phyloP scores from a whole-genome alignment of 768 basidiomycete species.

The Boletus subcaerulescens region DNA sequence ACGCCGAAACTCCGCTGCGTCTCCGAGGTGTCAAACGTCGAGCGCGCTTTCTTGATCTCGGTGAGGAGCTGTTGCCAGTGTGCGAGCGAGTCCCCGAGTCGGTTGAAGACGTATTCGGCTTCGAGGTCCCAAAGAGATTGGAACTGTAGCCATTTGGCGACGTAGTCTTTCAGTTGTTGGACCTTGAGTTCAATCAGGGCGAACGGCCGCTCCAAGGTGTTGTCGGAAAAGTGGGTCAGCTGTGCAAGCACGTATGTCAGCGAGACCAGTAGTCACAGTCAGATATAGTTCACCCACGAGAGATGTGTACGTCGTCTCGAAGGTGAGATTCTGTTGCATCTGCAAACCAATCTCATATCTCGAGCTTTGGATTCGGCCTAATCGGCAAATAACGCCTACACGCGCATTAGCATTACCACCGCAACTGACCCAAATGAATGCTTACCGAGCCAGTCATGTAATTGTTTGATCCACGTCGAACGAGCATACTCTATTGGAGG shows the following conservation, averaged over 20 bases:
- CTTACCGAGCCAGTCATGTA: conserved; percentile 87
- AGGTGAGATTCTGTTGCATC: conserved; percentile 64
- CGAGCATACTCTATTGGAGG: conserved; percentile 96
- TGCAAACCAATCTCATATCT: conserved; percentile 96
- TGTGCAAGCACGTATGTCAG: conserved; percentile 29
- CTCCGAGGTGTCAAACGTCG: conserved; percentile 96
- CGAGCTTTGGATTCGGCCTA: conserved; percentile 88
- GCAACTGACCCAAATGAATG: not conserved
- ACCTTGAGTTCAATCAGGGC: conserved; percentile 84
- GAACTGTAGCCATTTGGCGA: conserved; percentile 98
- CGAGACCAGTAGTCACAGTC: not conserved
- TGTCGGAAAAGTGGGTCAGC: conserved; percentile 73
- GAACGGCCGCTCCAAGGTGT: conserved; percentile 79
- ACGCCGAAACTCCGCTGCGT: conserved; percentile 90
- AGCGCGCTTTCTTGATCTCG: conserved; percentile 94
- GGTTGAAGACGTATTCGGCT: conserved; percentile 93
- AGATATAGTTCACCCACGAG: conserved; percentile 50
- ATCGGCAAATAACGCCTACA: conserved; percentile 79
- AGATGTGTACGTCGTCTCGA: conserved; percentile 79
- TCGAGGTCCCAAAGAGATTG: conserved; percentile 99
- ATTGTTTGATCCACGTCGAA: conserved; percentile 81
- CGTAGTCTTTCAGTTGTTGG: conserved; percentile 84
- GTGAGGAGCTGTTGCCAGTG: conserved; percentile 95
- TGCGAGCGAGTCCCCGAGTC: conserved; percentile 89
- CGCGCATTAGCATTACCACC: not conserved